A percentile compares a stretch with the other conserved stretches of the same genome.
phyloP scores from a whole-genome alignment of 345 rosid species.

The Aegle marmelos region DNA sequence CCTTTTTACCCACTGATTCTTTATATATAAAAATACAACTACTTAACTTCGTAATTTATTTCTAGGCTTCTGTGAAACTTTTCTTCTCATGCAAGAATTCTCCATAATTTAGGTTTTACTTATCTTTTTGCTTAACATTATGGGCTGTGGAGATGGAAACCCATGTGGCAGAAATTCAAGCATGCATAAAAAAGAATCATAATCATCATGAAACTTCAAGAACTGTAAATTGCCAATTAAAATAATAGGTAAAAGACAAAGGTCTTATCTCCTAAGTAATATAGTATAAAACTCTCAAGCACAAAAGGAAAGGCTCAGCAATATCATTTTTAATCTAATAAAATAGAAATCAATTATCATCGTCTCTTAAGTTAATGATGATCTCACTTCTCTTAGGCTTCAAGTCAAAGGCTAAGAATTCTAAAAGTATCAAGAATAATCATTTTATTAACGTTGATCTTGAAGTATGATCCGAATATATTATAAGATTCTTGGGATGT shows the following conservation, averaged over 20 bases:
- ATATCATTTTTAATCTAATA: not conserved
- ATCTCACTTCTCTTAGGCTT: constrained; percentile 28
- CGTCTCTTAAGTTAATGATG: constrained; percentile 2
- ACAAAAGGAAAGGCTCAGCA: not conserved
- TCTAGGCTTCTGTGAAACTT: constrained; percentile 9
- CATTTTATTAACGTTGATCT: constrained; percentile 9
- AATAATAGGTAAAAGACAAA: constrained; percentile 28
- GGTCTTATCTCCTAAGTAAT: constrained; percentile 15
- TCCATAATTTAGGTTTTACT: not conserved
- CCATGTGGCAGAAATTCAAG: constrained; percentile 21
- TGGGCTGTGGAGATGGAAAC: constrained; percentile 13
- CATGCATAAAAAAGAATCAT: constrained; percentile 21
- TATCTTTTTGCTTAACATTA: constrained; percentile 14
- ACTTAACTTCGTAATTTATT: not conserved
- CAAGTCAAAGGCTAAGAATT: constrained; percentile 33
- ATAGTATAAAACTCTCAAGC: not conserved
- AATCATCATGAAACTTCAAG: constrained; percentile 14
- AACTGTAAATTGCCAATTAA: not conserved
- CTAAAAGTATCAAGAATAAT: constrained; percentile 11
- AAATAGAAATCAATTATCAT: not conserved
- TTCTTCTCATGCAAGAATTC: constrained; percentile 14
- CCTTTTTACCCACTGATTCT: not conserved
- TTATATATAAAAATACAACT: not conserved
- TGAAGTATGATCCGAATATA: not conserved
- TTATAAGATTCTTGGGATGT: not conserved